Evolutionary conservation across 352 stramenopile genomes (phyloP), one percentile per base, ranked within the genome.

Genomic region (Phytophthora fragariaefolia): DNA sequence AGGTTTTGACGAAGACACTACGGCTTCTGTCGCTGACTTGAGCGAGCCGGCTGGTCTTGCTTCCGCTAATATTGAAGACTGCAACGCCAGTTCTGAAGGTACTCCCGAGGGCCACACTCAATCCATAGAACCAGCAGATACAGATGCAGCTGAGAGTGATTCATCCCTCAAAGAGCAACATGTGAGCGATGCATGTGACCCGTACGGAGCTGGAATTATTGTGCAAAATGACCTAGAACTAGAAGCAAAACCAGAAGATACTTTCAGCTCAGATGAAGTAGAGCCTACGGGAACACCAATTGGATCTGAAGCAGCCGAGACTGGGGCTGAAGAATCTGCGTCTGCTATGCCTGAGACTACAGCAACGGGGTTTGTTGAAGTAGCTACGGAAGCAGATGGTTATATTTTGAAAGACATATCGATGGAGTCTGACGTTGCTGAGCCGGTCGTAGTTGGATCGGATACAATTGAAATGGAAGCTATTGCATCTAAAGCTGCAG

Each of bases 1-100:
- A 42, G 76, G 62, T 3, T 75, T 77, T 67, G 73, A 81, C 8
- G 38, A 76, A 23, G 73, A 81, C 26, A 66, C 66, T 9, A 22
- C 24, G 9, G 1, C 49, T 49, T 13, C 28, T 46, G 10, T 6
- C 32, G 20, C 40, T 50, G 32, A 58, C 45, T 22, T 26, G 4
- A 58, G 4, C 40, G 48, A 28, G 53, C 27, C 20, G 4, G 24
- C 27, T 63, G 64, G 30, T 10, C n/a, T 4, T 34, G 51, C 10
- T 55, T 15, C 32, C 15, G 12, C 10, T 48, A 10, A n/a, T n/a
- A n/a, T n/a, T n/a, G n/a, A n/a, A n/a, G n/a, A n/a, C n/a, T n/a
- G n/a, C n/a, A n/a, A n/a, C n/a, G n/a, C n/a, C n/a, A n/a, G n/a
- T n/a, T n/a, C 28, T 27, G 43, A 55, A 22, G 36, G 42, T 6